Conservation (phyloP, 1,139 yeast genomes). For the Pichia sp. region DNA sequence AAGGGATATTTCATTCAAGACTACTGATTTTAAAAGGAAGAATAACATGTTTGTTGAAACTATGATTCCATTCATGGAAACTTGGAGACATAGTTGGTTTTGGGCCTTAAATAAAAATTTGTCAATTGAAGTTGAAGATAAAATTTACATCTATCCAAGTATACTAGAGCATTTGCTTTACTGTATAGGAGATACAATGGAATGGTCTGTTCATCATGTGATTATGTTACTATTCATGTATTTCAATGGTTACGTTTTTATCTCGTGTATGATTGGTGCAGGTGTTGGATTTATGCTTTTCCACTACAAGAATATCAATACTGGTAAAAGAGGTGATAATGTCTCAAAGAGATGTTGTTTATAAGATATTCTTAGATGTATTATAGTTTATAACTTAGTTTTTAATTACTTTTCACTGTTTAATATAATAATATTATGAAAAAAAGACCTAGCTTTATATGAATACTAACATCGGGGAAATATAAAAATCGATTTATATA, state of each 20-base stretch:
- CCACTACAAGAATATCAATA: slow-evolving; percentile 35
- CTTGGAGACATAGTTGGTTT: slow-evolving; percentile 40
- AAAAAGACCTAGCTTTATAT: background rate
- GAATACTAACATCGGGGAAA: background rate
- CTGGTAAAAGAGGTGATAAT: slow-evolving; percentile 6
- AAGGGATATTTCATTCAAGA: background rate
- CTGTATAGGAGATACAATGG: slow-evolving; percentile 43
- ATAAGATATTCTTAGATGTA: slow-evolving; percentile 3
- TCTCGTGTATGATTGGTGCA: slow-evolving; percentile 61
- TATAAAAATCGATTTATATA: background rate
- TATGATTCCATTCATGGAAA: slow-evolving; percentile 29
- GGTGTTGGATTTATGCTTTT: slow-evolving; percentile 50
- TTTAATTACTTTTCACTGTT: background rate
- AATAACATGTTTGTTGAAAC: slow-evolving; percentile 6
- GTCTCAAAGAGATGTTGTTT: slow-evolving; percentile 19
- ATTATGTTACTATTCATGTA: slow-evolving; percentile 69
- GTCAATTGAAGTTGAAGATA: slow-evolving; percentile 15
- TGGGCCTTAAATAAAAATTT: slow-evolving; percentile 20
- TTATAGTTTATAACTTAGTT: background rate
- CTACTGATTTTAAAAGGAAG: background rate
- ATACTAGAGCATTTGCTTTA: slow-evolving; percentile 45
- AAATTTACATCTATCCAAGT: slow-evolving; percentile 33
- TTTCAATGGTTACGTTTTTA: slow-evolving; percentile 62
- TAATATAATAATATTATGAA: background rate
- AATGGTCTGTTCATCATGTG: slow-evolving; percentile 58